Base-by-base conservation (phyloP, 139 green algal species). In the Coccomyxa sp. region DNA sequence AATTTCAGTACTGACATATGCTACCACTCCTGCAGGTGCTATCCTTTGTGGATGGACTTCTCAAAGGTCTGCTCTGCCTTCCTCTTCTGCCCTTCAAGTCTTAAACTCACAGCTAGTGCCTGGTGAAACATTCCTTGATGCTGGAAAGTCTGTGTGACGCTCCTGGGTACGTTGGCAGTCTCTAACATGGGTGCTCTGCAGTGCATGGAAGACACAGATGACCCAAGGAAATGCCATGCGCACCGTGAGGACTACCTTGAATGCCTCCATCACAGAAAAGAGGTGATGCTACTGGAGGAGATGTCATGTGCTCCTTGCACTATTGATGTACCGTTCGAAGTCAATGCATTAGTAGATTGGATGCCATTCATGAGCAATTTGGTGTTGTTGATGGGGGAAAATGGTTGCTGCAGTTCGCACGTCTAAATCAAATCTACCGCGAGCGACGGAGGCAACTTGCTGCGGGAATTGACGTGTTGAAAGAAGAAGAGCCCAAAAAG, bases 11-110 rank as follows among this genome's bases (percentile, higher is more conserved):
- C n/a, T 57, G n/a, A 78, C 10, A 78, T 31, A 57, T 78, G 28
- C 27, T 21, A 31, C 74, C 1, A 1, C 74, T 57, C 27, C 30
- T 79, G 74, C 88, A 94, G 91, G 84, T 95, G 91, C 84, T 95
- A 92, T 79, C 87, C 91, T 13, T 86, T 93, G 13, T 94, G 88
- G 88, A 95, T 92, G 88, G 89, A 93, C 82, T 95, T 95, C 67
- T 91, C 87, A 21, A 81, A 90, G 86, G 88, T 90, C 18, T 68
- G 13, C 60, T 60, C 58, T 18, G 14, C n/a, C 23, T 77, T 31
- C 45, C 81, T 75, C 45, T 12, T 75, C 51, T 14, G 60, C 15
- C 31, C 4, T 16, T 32, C 3, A 16, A 78, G 14, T 27, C 63
- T n/a, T 18, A n/a, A n/a, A n/a, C n/a, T 78, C 23, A 21, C 28